These are phyloP conservation scores for Geotrichum bryndzae DNA, from an alignment of 1,139 yeast species.

Conservation along the genomic window DNA sequence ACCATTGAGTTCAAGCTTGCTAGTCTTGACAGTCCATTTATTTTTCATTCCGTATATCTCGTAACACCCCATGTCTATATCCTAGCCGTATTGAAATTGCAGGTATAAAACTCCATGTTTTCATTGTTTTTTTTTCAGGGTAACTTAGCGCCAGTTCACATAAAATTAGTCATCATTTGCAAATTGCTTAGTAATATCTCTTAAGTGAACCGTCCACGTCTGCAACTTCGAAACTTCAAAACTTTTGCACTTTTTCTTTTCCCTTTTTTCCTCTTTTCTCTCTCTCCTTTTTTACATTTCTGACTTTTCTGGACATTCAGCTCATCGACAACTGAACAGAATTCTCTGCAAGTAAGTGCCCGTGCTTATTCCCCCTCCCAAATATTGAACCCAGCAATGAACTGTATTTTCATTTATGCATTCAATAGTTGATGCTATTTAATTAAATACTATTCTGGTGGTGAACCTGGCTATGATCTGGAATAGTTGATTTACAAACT, in stretches of 20 bases:
- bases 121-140: not conserved
- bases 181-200: not conserved
- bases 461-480: not conserved
- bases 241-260: not conserved
- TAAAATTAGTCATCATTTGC: not conserved
- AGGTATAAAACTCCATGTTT: not conserved
- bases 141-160: not conserved
- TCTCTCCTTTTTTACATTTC: not conserved
- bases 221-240: not conserved
- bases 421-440: not conserved
- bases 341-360: conserved; percentile 25
- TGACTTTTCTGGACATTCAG: not conserved
- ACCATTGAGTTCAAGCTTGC: not conserved
- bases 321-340: not conserved
- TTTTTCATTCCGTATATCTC: not conserved
- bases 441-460: not conserved
- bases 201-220: not conserved
- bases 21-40: not conserved
- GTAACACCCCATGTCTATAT: not conserved
- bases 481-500: not conserved
- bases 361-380: conserved; percentile 31
- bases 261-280: not conserved
- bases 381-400: not conserved
- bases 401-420: not conserved
- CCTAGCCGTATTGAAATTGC: no score